These are phyloP conservation scores for Tuber umbilicatum DNA, from an alignment of 495 filamentous ascomycete genomes.

Conservation along the genomic window DNA sequence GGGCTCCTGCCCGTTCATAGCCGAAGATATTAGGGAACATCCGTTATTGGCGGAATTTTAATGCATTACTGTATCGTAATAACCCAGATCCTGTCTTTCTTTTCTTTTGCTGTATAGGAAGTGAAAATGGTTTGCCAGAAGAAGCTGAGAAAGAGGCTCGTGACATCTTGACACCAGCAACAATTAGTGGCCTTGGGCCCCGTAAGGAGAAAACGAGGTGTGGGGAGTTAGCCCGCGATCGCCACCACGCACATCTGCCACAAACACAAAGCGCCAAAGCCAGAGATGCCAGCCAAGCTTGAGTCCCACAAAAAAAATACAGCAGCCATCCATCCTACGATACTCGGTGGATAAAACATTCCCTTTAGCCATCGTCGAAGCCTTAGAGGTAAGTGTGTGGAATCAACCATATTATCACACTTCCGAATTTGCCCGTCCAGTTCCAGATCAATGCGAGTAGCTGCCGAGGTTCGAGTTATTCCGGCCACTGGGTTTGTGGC, in stretches of 20 bases:
- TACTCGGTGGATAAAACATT: too few relatives aligned
- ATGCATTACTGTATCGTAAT: neutral
- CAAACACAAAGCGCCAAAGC: neutral
- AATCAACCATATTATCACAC: neutral
- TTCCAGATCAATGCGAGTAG: neutral
- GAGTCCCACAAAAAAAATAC: neutral
- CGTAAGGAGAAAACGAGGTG: neutral
- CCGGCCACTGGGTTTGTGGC: neutral
- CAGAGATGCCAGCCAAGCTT: neutral
- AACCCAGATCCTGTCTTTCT: neutral
- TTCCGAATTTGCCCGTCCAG: neutral
- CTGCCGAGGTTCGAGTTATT: constrained; percentile 3
- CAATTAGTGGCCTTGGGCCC: neutral
- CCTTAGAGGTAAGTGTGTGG: neutral
- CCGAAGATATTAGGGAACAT: neutral
- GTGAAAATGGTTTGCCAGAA: neutral
- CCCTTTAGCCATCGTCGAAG: neutral
- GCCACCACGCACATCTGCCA: neutral
- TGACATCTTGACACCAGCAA: neutral
- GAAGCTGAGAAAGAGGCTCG: neutral
- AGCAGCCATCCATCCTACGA: neutral
- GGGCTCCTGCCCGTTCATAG: neutral
- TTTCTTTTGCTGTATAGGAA: neutral
- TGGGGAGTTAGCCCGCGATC: neutral
- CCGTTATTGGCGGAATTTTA: neutral